These are phyloP conservation scores for Picea mariana DNA, from an alignment of 83 land plant species.

Conservation along the genomic window DNA sequence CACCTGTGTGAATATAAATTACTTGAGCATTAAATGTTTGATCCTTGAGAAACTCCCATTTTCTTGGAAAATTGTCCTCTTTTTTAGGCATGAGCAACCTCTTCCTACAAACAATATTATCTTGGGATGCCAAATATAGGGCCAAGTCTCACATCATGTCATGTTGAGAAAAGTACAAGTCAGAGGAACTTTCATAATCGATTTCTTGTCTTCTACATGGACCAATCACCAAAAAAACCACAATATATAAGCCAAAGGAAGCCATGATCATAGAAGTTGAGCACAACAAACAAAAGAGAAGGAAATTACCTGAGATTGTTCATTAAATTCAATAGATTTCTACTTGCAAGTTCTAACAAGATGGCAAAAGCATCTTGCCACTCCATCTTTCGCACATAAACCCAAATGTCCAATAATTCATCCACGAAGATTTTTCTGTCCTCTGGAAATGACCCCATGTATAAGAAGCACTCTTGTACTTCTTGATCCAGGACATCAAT, in stretches of 20 bases:
- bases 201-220: no score
- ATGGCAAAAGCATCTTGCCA: slow-evolving; percentile 51
- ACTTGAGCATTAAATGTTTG: slow-evolving; percentile 49
- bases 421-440: slow-evolving; percentile 56
- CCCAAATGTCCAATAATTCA: slow-evolving; percentile 57
- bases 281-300: not conserved
- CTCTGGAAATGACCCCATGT: slow-evolving; percentile 60
- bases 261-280: no score
- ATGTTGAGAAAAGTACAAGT: slow-evolving; percentile 50
- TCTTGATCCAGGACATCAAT: slow-evolving; percentile 27
- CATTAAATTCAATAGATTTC: not conserved
- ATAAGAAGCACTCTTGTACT: slow-evolving; percentile 60
- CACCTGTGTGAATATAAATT: slow-evolving; percentile 28
- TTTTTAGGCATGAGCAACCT: slow-evolving; percentile 57
- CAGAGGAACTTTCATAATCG: slow-evolving; percentile 29
- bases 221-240: no score
- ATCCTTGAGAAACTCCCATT: slow-evolving; percentile 37
- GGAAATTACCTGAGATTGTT: not conserved
- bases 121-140: slow-evolving; percentile 30
- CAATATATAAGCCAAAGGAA: no score
- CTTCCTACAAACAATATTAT: slow-evolving; percentile 1
- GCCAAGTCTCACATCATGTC: slow-evolving; percentile 66
- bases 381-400: slow-evolving; percentile 45
- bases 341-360: slow-evolving; percentile 40
- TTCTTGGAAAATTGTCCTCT: slow-evolving; percentile 28